Conservation (phyloP, 345 rosid species). For the Eucalyptus erythrocorys region DNA sequence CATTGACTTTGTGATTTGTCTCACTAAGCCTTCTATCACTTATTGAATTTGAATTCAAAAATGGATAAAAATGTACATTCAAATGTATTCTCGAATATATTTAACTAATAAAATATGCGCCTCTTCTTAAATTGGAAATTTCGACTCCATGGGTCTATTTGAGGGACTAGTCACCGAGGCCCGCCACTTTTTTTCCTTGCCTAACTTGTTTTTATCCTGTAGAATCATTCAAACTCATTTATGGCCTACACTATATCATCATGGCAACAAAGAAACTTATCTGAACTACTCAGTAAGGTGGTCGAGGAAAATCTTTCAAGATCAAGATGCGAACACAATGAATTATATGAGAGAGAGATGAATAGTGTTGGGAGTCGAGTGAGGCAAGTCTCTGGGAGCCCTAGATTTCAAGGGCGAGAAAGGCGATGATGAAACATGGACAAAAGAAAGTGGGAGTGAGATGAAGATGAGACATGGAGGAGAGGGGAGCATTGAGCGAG, state of each 20-base stretch:
- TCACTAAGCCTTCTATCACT: neutral
- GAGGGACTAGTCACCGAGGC: neutral
- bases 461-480: neutral
- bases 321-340: neutral
- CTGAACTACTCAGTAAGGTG: neutral
- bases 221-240: neutral
- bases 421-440: neutral
- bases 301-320: neutral
- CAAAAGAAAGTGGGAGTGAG: rapidly evolving
- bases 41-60: neutral
- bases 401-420: neutral
- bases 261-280: neutral
- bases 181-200: neutral
- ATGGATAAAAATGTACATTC: neutral
- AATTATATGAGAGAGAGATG: neutral
- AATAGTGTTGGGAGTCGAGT: neutral
- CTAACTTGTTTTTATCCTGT: neutral
- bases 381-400: rapidly evolving
- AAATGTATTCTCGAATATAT: neutral
- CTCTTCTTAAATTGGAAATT: neutral
- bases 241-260: neutral
- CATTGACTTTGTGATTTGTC: neutral
- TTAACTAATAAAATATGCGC: neutral
- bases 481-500: neutral
- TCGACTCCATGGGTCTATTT: neutral